Conservation (phyloP, 2,329 filamentous ascomycete genomes). For the Calonectria fujianensis region DNA sequence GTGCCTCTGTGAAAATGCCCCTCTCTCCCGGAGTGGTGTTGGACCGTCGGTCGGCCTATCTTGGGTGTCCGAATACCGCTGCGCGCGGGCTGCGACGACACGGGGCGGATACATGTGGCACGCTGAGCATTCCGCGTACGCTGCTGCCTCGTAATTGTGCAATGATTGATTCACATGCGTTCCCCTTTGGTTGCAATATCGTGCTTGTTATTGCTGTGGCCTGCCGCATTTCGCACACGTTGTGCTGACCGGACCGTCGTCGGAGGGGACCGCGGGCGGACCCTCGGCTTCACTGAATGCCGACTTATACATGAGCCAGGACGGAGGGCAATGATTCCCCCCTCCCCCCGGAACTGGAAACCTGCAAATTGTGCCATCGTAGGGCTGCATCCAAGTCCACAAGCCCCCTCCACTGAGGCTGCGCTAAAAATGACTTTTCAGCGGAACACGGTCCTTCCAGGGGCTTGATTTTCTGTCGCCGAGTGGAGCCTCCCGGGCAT, state of each 20-base stretch:
- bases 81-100: slow-evolving; percentile 13
- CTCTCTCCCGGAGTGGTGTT: slow-evolving; percentile 43
- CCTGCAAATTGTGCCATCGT: neutral
- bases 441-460: neutral
- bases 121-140: neutral
- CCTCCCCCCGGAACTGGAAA: neutral
- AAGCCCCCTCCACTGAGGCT: neutral
- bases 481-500: neutral
- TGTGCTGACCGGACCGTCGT: neutral
- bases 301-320: neutral
- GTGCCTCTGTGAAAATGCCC: neutral
- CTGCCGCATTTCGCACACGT: neutral
- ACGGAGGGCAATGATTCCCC: neutral
- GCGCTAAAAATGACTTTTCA: neutral
- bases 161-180: neutral
- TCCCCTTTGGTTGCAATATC: neutral
- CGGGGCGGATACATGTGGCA: neutral
- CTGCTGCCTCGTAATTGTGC: neutral
- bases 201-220: neutral
- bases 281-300: slow-evolving; percentile 15
- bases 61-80: slow-evolving; percentile 9
- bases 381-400: neutral
- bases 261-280: neutral
- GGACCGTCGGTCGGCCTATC: slow-evolving; percentile 49
- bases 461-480: slow-evolving; percentile 2